Base-by-base conservation (phyloP, 179 eudicot species). In the Kewa caespitosa region DNA sequence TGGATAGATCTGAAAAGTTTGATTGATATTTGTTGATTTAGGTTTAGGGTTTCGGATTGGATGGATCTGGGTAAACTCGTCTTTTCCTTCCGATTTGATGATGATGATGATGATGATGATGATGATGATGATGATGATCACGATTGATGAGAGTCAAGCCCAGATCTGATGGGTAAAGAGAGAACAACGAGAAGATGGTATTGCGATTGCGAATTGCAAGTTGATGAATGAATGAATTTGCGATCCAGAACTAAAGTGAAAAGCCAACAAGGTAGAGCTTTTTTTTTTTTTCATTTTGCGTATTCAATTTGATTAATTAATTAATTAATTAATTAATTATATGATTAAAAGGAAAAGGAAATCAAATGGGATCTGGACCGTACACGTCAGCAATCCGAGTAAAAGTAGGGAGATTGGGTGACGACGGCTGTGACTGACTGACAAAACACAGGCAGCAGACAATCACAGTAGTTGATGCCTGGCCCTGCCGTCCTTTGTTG, bases 31-130 rank as follows among this genome's bases (percentile, higher is more conserved):
- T 18, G 55, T 65, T 15, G 41, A 60, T n/a, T n/a, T n/a, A n/a
- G n/a, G 76, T 5, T 70, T 76, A 80, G 86, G 83, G 83, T 83
- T 83, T 77, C 78, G 55, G 73, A 83, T 73, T 74, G 63, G 75
- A 69, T n/a, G n/a, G n/a, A n/a, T n/a, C n/a, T n/a, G n/a, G n/a
- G n/a, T n/a, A n/a, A n/a, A n/a, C n/a, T n/a, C n/a, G n/a, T n/a
- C n/a, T n/a, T n/a, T n/a, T n/a, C n/a, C n/a, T n/a, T n/a, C n/a
- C 37, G 69, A 54, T 38, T 39, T 41, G 55, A 70, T 64, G 22
- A 33, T 17, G 67, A 31, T 22, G 63, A 75, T 23, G n/a, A 59
- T 67, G 71, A 67, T 30, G 12, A 14, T 0, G 50, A 27, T 43
- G 2, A 27, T 1, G 33, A 4, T 17, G 4, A 25, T 50, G 23